phyloP scores from a whole-genome alignment of 2,329 filamentous ascomycete genomes.

The Apiospora marii region DNA sequence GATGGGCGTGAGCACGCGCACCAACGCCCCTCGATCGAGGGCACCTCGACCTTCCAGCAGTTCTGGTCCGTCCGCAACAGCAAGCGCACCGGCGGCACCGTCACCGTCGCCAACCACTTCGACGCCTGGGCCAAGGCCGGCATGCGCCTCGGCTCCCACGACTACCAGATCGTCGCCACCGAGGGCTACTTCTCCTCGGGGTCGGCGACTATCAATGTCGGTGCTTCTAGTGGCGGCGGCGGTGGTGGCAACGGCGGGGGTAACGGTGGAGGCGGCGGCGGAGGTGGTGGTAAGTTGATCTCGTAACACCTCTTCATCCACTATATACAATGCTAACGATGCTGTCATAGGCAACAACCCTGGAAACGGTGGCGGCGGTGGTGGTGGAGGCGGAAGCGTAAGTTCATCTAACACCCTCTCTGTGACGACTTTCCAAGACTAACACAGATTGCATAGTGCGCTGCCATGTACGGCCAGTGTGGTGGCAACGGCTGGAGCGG shows the following conservation, averaged over 20 bases:
- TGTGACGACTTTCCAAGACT: neutral
- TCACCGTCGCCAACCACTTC: conserved; percentile 41
- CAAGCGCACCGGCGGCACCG: conserved; percentile 45
- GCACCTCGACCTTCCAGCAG: conserved; percentile 56
- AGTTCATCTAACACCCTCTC: neutral
- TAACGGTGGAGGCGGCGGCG: neutral
- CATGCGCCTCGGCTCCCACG: conserved; percentile 38
- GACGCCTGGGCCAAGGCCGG: conserved; percentile 38
- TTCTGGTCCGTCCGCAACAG: conserved; percentile 56
- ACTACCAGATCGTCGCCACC: conserved; percentile 43
- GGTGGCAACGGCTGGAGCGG: conserved; percentile 22
- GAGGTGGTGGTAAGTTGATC: neutral
- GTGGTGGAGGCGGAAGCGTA: conserved; percentile 6
- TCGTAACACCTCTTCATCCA: neutral
- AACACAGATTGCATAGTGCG: neutral
- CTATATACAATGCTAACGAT: neutral
- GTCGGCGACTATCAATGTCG: conserved; percentile 44
- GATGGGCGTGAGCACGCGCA: conserved; percentile 42
- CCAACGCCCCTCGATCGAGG: conserved; percentile 53
- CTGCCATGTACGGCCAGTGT: conserved; percentile 20
- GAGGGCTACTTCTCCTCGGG: conserved; percentile 52
- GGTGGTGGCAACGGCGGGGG: neutral
- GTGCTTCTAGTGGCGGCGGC: neutral
- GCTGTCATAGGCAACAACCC: neutral
- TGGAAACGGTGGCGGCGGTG: neutral